These are phyloP conservation scores for Populus ilicifolia DNA, from an alignment of 345 rosid species.

Conservation along the genomic window DNA sequence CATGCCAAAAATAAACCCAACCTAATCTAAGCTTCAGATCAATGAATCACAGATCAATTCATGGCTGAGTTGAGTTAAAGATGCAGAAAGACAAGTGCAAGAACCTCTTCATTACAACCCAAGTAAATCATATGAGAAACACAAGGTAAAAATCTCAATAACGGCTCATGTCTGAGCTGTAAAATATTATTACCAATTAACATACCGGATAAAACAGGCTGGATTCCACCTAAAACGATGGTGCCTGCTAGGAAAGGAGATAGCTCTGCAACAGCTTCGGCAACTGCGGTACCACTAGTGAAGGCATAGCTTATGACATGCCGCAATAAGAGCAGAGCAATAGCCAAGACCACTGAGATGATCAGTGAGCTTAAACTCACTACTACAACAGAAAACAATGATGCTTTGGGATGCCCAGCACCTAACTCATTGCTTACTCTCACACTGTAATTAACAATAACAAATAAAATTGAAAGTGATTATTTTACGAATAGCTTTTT, in stretches of 20 bases:
- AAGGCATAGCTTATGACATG: constrained; percentile 44
- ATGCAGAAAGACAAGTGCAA: too few relatives aligned
- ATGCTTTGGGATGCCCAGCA: constrained; percentile 41
- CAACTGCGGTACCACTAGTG: constrained; percentile 34
- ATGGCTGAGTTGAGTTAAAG: too few relatives aligned
- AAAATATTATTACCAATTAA: too few relatives aligned
- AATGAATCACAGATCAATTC: too few relatives aligned
- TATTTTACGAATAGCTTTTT: too few relatives aligned
- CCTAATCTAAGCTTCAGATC: too few relatives aligned
- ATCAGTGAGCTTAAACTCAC: constrained; percentile 29
- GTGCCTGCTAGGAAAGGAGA: constrained; percentile 36
- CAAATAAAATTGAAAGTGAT: too few relatives aligned
- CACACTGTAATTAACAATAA: constrained; percentile 11
- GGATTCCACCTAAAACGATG: constrained; percentile 40
- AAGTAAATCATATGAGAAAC: too few relatives aligned
- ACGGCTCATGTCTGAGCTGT: too few relatives aligned
- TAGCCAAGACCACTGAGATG: constrained; percentile 29
- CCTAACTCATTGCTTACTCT: constrained; percentile 47
- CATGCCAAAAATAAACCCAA: too few relatives aligned
- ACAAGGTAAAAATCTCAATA: too few relatives aligned
- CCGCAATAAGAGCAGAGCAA: constrained; percentile 26
- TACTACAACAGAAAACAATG: constrained; percentile 33
- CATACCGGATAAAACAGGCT: constrained; percentile 43
- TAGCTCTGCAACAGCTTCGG: constrained; percentile 40
- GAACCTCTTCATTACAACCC: too few relatives aligned